Percentiles rank a stretch among this genome's conserved stretches.
phyloP scores from a whole-genome alignment of 441 rosid species.

The Theobroma grandiflorum region DNA sequence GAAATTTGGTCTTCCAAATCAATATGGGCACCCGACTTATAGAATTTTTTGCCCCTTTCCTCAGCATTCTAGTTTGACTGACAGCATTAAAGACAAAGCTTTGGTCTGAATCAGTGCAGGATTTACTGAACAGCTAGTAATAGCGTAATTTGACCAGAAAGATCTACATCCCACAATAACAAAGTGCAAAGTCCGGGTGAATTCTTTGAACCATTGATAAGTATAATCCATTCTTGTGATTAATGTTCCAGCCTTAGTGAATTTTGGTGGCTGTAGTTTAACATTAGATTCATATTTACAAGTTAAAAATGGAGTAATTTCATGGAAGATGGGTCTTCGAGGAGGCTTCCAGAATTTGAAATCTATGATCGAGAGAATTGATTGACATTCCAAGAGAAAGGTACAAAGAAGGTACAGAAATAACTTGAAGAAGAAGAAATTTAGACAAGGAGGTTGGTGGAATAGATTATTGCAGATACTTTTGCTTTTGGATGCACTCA shows the following conservation, averaged over 20 bases:
- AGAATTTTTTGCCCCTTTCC: not conserved
- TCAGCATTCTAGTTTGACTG: not conserved
- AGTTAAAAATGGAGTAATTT: not conserved
- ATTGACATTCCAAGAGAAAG: not conserved
- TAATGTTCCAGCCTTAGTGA: not conserved
- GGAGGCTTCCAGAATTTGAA: not conserved
- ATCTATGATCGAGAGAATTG: not conserved
- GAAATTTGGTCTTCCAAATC: no score
- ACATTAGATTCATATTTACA: not conserved
- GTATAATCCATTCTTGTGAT: not conserved
- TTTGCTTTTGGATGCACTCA: not conserved
- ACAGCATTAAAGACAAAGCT: constrained; percentile 13
- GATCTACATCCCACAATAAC: not conserved
- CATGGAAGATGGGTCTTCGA: not conserved
- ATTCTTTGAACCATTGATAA: not conserved
- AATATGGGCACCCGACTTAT: not conserved
- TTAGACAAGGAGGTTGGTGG: constrained; percentile 1
- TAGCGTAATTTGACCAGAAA: not conserved
- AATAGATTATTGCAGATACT: not conserved
- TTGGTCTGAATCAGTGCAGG: constrained; percentile 12
- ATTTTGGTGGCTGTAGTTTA: not conserved
- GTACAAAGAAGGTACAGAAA: not conserved
- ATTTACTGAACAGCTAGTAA: not conserved
- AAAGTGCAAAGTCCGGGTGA: not conserved
- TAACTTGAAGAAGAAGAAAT: constrained; percentile 16